Conservation (phyloP, 2,329 filamentous ascomycete genomes). For the Fusarium sp. region DNA sequence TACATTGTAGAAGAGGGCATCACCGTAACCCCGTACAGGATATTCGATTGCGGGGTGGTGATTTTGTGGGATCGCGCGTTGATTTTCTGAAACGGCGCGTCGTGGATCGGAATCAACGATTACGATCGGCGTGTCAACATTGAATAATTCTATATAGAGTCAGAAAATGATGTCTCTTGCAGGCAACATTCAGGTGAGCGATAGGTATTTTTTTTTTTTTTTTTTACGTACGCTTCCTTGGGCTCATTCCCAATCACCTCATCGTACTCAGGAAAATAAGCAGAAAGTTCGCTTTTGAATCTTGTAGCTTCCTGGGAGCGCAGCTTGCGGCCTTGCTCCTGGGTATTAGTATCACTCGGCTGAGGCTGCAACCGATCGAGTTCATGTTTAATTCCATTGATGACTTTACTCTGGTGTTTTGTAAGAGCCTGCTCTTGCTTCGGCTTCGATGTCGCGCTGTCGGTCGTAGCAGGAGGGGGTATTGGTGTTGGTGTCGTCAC, state of each 20-base stretch:
- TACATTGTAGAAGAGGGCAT: constrained; percentile 65
- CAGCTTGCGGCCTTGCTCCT: constrained; percentile 77
- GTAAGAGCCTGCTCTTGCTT: constrained; percentile 49
- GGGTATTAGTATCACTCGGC: constrained; percentile 54
- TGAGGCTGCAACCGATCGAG: constrained; percentile 64
- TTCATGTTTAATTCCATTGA: constrained; percentile 70
- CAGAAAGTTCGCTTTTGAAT: constrained; percentile 89
- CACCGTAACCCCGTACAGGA: constrained; percentile 62
- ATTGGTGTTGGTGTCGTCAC: constrained; percentile 31
- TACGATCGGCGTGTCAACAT: constrained; percentile 76
- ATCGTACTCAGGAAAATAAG: constrained; percentile 94
- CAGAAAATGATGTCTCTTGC: constrained; percentile 5
- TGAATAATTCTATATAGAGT: constrained; percentile 70
- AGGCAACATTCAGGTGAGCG: constrained; percentile 7
- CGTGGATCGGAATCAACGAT: constrained; percentile 66
- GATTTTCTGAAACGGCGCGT: constrained; percentile 40
- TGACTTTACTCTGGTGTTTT: constrained; percentile 66
- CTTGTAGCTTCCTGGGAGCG: constrained; percentile 86
- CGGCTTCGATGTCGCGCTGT: constrained; percentile 21
- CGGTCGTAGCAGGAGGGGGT: constrained; percentile 23
- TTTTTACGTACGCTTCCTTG: constrained; percentile 74
- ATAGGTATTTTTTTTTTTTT: constrained; percentile 35
- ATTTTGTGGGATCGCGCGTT: constrained; percentile 45
- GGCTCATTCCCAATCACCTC: constrained; percentile 89
- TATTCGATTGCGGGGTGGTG: constrained; percentile 44